Percentiles rank a stretch among this genome's conserved stretches.
Evolutionary conservation across 352 stramenopile genomes (phyloP).

Genomic region (Phytophthora capsici): DNA sequence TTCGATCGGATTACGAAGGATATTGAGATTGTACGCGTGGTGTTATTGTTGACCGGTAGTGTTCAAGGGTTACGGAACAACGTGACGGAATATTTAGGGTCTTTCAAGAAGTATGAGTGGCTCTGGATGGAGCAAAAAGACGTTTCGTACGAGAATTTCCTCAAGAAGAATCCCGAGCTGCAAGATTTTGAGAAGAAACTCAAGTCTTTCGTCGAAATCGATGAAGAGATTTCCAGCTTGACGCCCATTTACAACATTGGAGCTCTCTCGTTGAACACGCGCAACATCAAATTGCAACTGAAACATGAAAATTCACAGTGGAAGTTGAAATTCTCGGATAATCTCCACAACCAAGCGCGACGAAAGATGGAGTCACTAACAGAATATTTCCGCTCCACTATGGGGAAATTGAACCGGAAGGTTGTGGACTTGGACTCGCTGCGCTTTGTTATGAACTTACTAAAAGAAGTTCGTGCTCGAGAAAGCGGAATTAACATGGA

Average conservation of each 20-base stretch:
- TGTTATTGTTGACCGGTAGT: slow-evolving; percentile 96
- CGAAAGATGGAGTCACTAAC: slow-evolving; percentile 94
- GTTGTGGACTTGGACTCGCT: slow-evolving; percentile 97
- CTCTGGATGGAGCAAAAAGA: slow-evolving; percentile 99
- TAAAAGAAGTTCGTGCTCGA: slow-evolving; percentile 97
- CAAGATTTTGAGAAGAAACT: slow-evolving; percentile 98
- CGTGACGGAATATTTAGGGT: slow-evolving; percentile 96
- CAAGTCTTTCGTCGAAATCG: slow-evolving; percentile 95
- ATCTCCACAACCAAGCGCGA: slow-evolving; percentile 94
- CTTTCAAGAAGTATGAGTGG: slow-evolving; percentile 97
- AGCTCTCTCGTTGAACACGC: slow-evolving; percentile 96
- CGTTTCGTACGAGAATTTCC: slow-evolving; percentile 93
- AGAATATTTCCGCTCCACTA: slow-evolving; percentile 96
- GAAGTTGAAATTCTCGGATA: slow-evolving; percentile 98
- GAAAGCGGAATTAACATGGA: slow-evolving; percentile 99
- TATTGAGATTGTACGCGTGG: slow-evolving; percentile 98
- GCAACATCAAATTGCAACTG: slow-evolving; percentile 97
- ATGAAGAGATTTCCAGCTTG: slow-evolving; percentile 93
- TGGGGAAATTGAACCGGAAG: slow-evolving; percentile 93
- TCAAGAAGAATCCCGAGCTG: slow-evolving; percentile 94
- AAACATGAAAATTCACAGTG: slow-evolving; percentile 96
- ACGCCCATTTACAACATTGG: slow-evolving; percentile 95
- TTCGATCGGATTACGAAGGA: slow-evolving; percentile 99
- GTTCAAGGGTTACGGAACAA: slow-evolving; percentile 98
- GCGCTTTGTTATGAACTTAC: slow-evolving; percentile 97